Percentiles rank a stretch among this genome's conserved stretches.
Evolutionary conservation across 2,329 filamentous ascomycete species (phyloP).

Genomic region (Aspergillus hortae): DNA sequence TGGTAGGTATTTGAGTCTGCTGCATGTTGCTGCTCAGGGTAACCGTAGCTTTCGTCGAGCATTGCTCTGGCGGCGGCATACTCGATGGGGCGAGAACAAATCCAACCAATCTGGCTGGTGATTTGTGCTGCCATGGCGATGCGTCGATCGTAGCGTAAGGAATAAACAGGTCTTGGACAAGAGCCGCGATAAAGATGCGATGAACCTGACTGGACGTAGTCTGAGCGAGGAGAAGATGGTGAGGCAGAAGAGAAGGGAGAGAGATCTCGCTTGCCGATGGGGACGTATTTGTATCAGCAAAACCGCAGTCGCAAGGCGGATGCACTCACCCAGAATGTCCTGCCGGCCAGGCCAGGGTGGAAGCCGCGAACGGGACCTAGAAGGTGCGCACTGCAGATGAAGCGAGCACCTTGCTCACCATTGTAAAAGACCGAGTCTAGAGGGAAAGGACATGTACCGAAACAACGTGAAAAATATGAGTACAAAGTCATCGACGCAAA

Average conservation of each 20-base stretch:
- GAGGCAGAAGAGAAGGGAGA: no score
- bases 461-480: background rate
- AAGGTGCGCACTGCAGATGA: no score
- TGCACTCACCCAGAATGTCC: no score
- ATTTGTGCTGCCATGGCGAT: background rate
- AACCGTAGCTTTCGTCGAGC: conserved; percentile 16
- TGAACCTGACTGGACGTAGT: no score
- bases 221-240: no score
- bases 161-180: background rate
- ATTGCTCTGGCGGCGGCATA: conserved; percentile 14
- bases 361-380: background rate
- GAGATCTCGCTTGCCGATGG: no score
- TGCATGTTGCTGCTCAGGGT: conserved; percentile 12
- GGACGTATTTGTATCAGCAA: no score
- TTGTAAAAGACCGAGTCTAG: background rate
- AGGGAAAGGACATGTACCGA: background rate
- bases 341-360: no score
- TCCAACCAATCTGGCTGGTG: conserved; percentile 11
- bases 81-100: conserved; percentile 17
- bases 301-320: no score
- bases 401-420: background rate
- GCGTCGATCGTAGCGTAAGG: background rate
- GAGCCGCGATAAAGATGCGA: background rate
- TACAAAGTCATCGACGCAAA: background rate
- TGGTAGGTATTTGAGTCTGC: conserved; percentile 19